These are phyloP conservation scores for Trichoderma reesei DNA, from an alignment of 495 filamentous ascomycete genomes.

Conservation along the genomic window DNA sequence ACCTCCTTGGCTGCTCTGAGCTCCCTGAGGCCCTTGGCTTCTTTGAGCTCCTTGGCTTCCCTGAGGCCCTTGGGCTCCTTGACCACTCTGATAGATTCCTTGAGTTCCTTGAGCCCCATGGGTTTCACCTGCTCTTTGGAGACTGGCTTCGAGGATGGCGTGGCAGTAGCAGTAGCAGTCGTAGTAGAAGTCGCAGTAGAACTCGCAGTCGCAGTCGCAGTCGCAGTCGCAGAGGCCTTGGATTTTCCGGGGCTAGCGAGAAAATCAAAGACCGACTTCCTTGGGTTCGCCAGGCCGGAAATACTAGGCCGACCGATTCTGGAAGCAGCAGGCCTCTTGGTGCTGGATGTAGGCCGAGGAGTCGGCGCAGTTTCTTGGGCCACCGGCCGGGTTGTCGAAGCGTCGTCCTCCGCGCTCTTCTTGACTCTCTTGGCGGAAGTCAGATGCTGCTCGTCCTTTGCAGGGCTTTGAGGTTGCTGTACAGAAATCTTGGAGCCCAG, in stretches of 20 bases:
- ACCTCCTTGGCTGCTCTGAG: not conserved
- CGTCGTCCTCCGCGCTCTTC: constrained; percentile 47
- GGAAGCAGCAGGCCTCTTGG: constrained; percentile 14
- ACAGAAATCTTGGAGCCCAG: not conserved
- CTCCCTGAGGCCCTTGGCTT: not conserved
- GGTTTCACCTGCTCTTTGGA: constrained; percentile 26
- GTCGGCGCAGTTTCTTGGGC: constrained; percentile 40
- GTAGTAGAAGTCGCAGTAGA: too few species aligned
- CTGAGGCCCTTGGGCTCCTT: not conserved
- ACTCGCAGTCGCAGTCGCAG: constrained; percentile 16
- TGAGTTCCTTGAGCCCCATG: constrained; percentile 12
- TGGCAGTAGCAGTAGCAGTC: not conserved
- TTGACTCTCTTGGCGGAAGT: constrained; percentile 54
- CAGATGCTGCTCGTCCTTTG: constrained; percentile 23
- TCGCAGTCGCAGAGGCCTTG: not conserved
- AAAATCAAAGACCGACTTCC: constrained; percentile 62
- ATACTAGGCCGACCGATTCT: constrained; percentile 31
- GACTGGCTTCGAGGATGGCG: constrained; percentile 24
- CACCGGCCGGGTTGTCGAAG: constrained; percentile 42
- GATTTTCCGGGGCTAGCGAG: not conserved
- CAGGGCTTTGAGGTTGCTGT: not conserved
- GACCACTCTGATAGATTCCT: not conserved
- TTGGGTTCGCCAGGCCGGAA: constrained; percentile 61
- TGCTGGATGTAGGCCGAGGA: constrained; percentile 32
- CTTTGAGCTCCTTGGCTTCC: not conserved